Evolutionary conservation across 2,329 filamentous ascomycete genomes (phyloP).

Genomic region (Colletotrichum brevisporum): DNA sequence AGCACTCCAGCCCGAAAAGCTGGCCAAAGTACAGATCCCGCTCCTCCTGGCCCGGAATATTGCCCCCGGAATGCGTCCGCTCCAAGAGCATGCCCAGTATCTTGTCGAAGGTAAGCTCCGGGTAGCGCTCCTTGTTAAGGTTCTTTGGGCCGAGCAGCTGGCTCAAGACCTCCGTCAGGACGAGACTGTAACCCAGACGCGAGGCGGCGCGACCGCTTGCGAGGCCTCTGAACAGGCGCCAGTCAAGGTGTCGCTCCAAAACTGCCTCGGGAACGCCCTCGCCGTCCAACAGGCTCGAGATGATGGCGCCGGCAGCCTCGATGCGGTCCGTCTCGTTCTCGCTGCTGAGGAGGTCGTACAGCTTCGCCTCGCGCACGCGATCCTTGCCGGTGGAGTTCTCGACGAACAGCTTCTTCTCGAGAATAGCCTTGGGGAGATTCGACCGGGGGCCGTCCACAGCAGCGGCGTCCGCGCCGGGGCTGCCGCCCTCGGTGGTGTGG

Average conservation of each 20-base stretch:
- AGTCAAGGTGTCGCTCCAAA: conserved; percentile 71
- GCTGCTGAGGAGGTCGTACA: conserved; percentile 74
- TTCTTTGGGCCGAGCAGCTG: conserved; percentile 73
- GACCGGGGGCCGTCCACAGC: conserved; percentile 14
- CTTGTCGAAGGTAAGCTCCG: conserved; percentile 68
- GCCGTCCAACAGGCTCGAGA: conserved; percentile 67
- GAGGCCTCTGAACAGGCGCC: conserved; percentile 85
- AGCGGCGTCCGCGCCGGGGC: conserved; percentile 11
- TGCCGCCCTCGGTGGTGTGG: conserved; percentile 43
- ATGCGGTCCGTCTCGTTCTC: conserved; percentile 70
- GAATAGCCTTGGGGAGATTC: conserved; percentile 44
- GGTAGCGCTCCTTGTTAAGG: conserved; percentile 62
- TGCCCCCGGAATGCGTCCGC: conserved; percentile 68
- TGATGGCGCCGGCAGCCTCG: conserved; percentile 70
- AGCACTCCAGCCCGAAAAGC: conserved; percentile 88
- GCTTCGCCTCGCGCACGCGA: conserved; percentile 68
- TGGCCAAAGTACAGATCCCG: conserved; percentile 88
- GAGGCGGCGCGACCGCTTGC: conserved; percentile 92
- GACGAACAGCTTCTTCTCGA: conserved; percentile 61
- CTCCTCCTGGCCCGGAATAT: conserved; percentile 79
- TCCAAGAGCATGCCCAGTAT: conserved; percentile 67
- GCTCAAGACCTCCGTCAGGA: conserved; percentile 83
- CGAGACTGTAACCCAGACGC: conserved; percentile 89
- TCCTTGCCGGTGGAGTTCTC: conserved; percentile 67
- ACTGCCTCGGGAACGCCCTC: conserved; percentile 66